phyloP scores from a whole-genome alignment of 2,329 filamentous ascomycete species.

The Fusarium goolgardi region DNA sequence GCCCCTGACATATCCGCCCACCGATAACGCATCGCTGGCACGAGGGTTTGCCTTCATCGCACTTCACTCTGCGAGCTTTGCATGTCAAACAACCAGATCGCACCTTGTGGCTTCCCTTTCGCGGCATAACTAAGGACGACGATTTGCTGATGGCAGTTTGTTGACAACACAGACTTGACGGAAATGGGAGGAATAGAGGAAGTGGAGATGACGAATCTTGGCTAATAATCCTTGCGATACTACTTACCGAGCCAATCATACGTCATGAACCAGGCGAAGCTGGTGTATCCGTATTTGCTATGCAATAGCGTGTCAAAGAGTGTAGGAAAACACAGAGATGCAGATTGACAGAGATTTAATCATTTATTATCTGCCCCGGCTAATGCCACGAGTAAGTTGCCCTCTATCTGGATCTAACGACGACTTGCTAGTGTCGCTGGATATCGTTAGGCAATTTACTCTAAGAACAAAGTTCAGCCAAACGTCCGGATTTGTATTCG shows the following conservation, averaged over 20 bases:
- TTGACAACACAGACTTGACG: background rate
- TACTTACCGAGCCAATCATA: background rate
- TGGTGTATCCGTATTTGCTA: no score
- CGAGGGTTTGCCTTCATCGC: constrained; percentile 12
- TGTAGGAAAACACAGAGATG: background rate
- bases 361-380: background rate
- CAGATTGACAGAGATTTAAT: background rate
- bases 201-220: background rate
- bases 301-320: background rate
- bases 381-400: background rate
- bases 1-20: constrained; percentile 7
- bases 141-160: background rate
- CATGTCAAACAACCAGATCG: constrained; percentile 22
- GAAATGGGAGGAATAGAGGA: background rate
- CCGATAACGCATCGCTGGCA: constrained; percentile 17
- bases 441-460: background rate
- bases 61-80: constrained; percentile 21
- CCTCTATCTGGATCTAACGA: no score
- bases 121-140: constrained; percentile 7
- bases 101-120: constrained; percentile 18
- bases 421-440: background rate
- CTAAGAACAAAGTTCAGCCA: background rate
- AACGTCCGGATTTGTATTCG: background rate
- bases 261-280: no score
- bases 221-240: background rate